Conservation (phyloP, 257 asterid species). For the Solanum commersonii region DNA sequence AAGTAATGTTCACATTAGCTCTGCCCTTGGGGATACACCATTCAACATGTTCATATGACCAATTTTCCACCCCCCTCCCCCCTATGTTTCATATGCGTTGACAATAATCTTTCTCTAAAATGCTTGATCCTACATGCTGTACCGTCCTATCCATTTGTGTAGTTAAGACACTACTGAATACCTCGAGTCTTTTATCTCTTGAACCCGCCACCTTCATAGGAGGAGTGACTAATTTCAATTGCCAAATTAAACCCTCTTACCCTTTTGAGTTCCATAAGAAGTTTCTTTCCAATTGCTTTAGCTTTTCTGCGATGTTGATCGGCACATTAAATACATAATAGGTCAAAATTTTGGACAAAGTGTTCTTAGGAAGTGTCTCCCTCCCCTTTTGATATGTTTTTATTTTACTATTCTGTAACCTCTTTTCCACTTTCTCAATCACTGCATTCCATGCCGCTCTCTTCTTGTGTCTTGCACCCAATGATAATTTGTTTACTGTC, state of each 20-base stretch:
- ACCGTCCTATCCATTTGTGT: not conserved
- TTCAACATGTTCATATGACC: not conserved
- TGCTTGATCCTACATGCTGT: not conserved
- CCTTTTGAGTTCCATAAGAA: not conserved
- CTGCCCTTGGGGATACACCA: not conserved
- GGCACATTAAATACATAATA: not conserved
- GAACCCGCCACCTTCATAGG: not conserved
- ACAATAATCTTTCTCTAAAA: not conserved
- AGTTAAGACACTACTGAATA: not conserved
- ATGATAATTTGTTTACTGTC: not conserved
- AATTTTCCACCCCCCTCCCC: not conserved
- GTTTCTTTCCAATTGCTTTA: not conserved
- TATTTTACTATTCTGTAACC: not conserved
- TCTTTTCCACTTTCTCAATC: not conserved
- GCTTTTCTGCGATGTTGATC: not conserved
- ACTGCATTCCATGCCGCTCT: not conserved
- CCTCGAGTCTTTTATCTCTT: not conserved
- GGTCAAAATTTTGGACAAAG: not conserved
- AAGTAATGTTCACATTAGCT: not conserved
- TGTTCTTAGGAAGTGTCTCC: not conserved
- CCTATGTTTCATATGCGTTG: not conserved
- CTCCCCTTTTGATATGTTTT: not conserved
- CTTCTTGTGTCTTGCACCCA: not conserved
- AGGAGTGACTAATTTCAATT: not conserved
- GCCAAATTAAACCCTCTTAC: not conserved